Base-by-base conservation (phyloP, 805 yeast species). In the Starmerella etchellsii region DNA sequence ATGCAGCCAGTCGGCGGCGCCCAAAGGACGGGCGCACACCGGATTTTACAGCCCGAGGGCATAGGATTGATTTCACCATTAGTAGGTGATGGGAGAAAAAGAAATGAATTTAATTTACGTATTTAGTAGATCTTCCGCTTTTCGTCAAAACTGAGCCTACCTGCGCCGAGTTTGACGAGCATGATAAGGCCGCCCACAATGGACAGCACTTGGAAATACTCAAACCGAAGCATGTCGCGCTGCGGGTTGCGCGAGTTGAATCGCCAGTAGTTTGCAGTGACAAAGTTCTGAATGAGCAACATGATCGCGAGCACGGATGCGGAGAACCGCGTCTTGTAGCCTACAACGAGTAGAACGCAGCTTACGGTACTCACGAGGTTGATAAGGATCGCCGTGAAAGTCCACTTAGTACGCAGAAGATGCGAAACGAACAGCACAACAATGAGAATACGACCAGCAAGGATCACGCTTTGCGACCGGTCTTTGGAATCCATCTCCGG, bases 111-210 rank as follows among this genome's bases (percentile, higher is more conserved):
- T n/a, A n/a, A n/a, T n/a, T n/a, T n/a, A n/a, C n/a, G n/a, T 10
- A 23, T 6, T 37, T 64, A 84, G 59, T 81, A 83, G 44, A 82
- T 77, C 69, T 88, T 88, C 69, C 88, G 87, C 78, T 91, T 88
- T 61, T 85, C 96, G 57, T 88, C 98, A 43, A 88, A 66, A 22
- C 94, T 81, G 49, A 88, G 69, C 53, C 81, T 87, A 37, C 98
- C 98, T 24, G 97, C 97, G 47, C 98, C 98, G 3, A 95, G 83
- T 64, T 81, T 84, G 44, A 83, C 95, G 46, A 91, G 82, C 51
- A 91, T 67, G 47, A 88, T 65, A 48, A 88, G 72, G 1, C 97
- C 98, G 43, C 98, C 98, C 37, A 88, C 87, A 58, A 88, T 88
- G 43, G 94, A 80, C 58, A 88, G 69, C 30, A 94, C 84, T 66